Evolutionary conservation across 2,329 filamentous ascomycete genomes (phyloP).

Genomic region (Elsinoe perseae): DNA sequence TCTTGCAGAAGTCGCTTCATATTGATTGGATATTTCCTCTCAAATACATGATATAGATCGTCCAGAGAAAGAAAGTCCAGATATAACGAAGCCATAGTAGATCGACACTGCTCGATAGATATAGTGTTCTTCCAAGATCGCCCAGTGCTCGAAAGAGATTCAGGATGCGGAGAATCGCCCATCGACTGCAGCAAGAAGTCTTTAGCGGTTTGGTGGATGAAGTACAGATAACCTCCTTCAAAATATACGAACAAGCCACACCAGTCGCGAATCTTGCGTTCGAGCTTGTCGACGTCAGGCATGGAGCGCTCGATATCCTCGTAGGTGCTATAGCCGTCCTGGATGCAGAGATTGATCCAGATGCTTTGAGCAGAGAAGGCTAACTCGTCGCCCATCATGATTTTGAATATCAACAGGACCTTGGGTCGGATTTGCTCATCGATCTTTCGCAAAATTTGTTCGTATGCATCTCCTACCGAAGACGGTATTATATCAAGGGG

Average conservation of each 20-base stretch:
- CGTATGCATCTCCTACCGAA: background rate
- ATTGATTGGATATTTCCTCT: too few species aligned
- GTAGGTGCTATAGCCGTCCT: too few species aligned
- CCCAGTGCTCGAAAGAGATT: too few species aligned
- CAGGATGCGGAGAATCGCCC: too few species aligned
- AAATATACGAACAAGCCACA: conserved; percentile 8
- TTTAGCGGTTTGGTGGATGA: conserved; percentile 10
- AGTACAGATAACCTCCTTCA: background rate
- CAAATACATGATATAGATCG: too few species aligned
- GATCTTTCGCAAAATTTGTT: background rate
- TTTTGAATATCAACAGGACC: background rate
- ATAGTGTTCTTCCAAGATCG: too few species aligned
- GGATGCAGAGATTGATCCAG: background rate
- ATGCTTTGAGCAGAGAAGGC: background rate
- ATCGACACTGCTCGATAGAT: too few species aligned
- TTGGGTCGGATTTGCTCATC: too few species aligned
- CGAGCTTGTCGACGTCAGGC: conserved; percentile 20
- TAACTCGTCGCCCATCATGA: background rate
- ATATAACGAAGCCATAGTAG: too few species aligned
- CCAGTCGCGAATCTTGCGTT: background rate
- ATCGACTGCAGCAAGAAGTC: too few species aligned
- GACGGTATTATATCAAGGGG: background rate
- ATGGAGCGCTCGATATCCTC: background rate
- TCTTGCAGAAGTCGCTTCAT: too few species aligned
- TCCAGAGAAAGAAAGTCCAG: too few species aligned